These are phyloP conservation scores for Xylaria scruposa DNA, from an alignment of 495 filamentous ascomycete genomes.

Conservation along the genomic window DNA sequence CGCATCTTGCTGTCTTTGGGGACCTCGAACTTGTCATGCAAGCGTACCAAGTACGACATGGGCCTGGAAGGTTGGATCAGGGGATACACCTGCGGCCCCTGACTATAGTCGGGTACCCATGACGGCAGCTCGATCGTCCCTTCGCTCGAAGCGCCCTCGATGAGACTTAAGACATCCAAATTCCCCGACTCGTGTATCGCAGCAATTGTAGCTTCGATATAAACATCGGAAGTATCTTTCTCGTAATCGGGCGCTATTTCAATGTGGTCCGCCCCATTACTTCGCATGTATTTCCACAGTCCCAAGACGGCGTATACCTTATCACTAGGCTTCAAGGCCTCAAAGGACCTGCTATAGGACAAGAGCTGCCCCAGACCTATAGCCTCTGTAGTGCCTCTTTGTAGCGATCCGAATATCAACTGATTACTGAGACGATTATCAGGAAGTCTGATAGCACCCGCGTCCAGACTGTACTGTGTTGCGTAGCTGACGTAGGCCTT, in stretches of 20 bases:
- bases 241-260: background rate
- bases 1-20: background rate
- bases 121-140: slow-evolving; percentile 26
- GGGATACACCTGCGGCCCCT: slow-evolving; percentile 15
- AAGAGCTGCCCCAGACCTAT: slow-evolving; percentile 26
- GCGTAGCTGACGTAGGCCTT: slow-evolving; percentile 14
- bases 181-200: slow-evolving; percentile 29
- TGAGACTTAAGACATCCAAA: slow-evolving; percentile 30
- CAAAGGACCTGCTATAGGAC: slow-evolving; percentile 27
- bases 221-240: slow-evolving; percentile 6
- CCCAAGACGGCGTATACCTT: slow-evolving; percentile 30
- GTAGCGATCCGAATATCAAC: slow-evolving; percentile 27
- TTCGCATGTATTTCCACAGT: slow-evolving; percentile 20
- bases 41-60: background rate
- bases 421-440: slow-evolving; percentile 30
- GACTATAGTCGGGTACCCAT: slow-evolving; percentile 36
- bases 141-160: slow-evolving; percentile 24
- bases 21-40: background rate
- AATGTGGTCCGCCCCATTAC: background rate
- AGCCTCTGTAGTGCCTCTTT: slow-evolving; percentile 8
- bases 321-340: slow-evolving; percentile 28
- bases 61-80: background rate
- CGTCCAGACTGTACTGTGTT: slow-evolving; percentile 17
- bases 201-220: slow-evolving; percentile 27
- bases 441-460: slow-evolving; percentile 10